A percentile compares a stretch with the other conserved stretches of the same genome.
Evolutionary conservation across 192 early-diverging fungal genomes (phyloP).

Genomic region (Coemansia sp.): DNA sequence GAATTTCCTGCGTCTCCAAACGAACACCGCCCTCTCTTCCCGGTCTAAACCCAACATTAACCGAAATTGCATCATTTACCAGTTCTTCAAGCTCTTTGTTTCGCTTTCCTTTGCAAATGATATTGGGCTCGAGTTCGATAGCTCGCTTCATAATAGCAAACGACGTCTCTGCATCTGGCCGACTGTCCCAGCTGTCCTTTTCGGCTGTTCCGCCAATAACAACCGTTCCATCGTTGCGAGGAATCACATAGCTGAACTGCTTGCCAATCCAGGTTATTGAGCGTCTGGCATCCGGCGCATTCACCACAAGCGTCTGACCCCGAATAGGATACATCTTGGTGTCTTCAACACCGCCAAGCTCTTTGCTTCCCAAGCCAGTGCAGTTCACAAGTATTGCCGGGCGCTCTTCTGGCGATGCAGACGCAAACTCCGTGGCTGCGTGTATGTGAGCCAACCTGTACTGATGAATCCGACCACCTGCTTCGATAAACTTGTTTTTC

Average conservation of each 20-base stretch:
- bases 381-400: constrained; percentile 72
- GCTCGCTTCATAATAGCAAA: constrained; percentile 42
- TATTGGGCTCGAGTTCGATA: constrained; percentile 48
- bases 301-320: constrained; percentile 79
- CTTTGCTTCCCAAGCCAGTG: constrained; percentile 69
- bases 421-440: constrained; percentile 12
- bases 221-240: constrained; percentile 44
- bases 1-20: constrained; percentile 49
- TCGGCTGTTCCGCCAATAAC: constrained; percentile 47
- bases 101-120: constrained; percentile 36
- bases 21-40: constrained; percentile 61
- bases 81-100: constrained; percentile 47
- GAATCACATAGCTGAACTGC: constrained; percentile 43
- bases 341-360: constrained; percentile 75
- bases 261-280: constrained; percentile 58
- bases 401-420: not conserved
- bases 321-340: constrained; percentile 70
- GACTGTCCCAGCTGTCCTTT: constrained; percentile 27
- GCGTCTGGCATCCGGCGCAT: constrained; percentile 67
- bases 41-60: constrained; percentile 62
- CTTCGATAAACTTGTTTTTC: constrained; percentile 11
- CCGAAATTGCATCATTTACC: constrained; percentile 9
- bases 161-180: constrained; percentile 36
- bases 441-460: constrained; percentile 16
- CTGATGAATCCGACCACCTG: constrained; percentile 21